Evolutionary conservation across 345 rosid genomes (phyloP).

Genomic region (Linum lewisii): DNA sequence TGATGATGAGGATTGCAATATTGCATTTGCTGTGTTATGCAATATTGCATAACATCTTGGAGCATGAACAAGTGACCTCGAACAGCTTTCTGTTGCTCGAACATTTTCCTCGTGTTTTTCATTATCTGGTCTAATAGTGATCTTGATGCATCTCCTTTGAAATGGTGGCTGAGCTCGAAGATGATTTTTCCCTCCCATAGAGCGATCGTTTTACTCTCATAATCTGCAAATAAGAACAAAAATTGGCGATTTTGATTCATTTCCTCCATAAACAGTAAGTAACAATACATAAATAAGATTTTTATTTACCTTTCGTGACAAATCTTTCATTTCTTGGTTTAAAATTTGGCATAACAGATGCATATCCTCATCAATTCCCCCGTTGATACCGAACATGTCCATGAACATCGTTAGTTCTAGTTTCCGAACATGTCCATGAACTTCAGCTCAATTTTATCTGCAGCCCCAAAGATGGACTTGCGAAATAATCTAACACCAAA

Average conservation of each 20-base stretch:
- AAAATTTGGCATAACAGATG: conserved; percentile 70
- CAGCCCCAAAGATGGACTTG: conserved; percentile 83
- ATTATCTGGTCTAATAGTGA: conserved; percentile 46
- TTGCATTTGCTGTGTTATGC: too few relatives aligned
- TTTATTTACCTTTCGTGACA: conserved; percentile 67
- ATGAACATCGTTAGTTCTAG: background rate
- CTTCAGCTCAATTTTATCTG: conserved; percentile 91
- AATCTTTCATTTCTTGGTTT: conserved; percentile 82
- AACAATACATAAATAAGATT: background rate
- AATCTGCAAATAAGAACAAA: conserved; percentile 38
- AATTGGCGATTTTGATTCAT: background rate
- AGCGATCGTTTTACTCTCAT: conserved; percentile 98
- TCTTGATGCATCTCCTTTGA: conserved; percentile 53
- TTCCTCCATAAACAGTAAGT: background rate
- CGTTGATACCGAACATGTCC: conserved; percentile 17
- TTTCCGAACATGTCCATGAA: conserved; percentile 73
- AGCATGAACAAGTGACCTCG: conserved; percentile 93
- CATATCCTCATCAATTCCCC: conserved; percentile 87
- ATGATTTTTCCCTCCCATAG: conserved; percentile 87
- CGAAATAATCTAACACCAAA: conserved; percentile 60
- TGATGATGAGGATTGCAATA: too few relatives aligned
- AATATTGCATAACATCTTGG: conserved; percentile 98
- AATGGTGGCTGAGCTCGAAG: conserved; percentile 82
- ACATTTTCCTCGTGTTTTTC: conserved; percentile 77
- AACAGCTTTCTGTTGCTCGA: conserved; percentile 96